Evolutionary conservation across 202 grass and related monocot genomes (phyloP), one percentile per base, ranked within the genome.

Genomic region (Miscanthus sacchariflorus): DNA sequence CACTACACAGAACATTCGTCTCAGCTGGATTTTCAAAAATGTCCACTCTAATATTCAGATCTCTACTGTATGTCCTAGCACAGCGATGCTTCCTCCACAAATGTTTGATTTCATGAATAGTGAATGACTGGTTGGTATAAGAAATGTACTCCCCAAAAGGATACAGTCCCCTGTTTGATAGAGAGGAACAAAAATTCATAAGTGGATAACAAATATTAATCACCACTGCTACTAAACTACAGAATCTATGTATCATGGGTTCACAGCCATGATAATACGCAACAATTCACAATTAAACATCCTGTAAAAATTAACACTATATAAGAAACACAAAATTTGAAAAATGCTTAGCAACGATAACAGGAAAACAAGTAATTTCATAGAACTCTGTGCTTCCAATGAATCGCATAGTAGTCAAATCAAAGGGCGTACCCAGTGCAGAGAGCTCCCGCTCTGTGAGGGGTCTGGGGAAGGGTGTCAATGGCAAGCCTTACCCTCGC

Each of bases 81-180:
- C 96, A 99, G 42, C 5, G 82, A 86, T 99, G 91, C 84, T 99
- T 99, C 88, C 96, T 93, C 96, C 94, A 96, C 83, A 99, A 89
- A 90, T 95, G 92, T 64, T 99, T 96, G 76, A 96, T 84, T 83
- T 96, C 92, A 59, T 90, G 90, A 65, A 87, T 85, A 81, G 92
- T 96, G 86, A 99, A 93, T 25, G 94, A 93, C 43, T 91, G 85
- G 46, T 96, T 93, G 67, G 91, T 90, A 87, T 92, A 99, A 69
- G 96, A 92, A 90, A 99, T 88, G 38, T 92, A 99, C 44, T 95
- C 91, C 48, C 79, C 92, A 83, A 99, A 99, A 23, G 94, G 91
- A 88, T 95, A 96, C 58, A 86, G 83, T 68, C 91, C 85, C 94
- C 94, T 96, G 89, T 39, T n/a, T 54, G 61, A 70, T 10, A 77